Percentiles rank a stretch among this genome's conserved stretches.
phyloP scores from a whole-genome alignment of 2,329 filamentous ascomycete genomes.

The Fusarium oligoseptatum region DNA sequence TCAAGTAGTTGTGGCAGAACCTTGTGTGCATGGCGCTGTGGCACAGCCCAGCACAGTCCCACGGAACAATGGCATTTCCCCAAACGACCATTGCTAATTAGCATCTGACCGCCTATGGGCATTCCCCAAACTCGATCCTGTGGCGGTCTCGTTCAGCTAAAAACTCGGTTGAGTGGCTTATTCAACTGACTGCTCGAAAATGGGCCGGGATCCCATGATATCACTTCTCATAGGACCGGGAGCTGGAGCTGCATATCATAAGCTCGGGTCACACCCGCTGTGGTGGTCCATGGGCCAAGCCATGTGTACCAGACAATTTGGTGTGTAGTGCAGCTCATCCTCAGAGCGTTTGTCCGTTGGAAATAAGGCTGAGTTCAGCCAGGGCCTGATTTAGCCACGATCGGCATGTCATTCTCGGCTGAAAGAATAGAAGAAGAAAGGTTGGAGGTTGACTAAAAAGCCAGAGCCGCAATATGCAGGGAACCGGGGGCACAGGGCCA shows the following conservation, averaged over 20 bases:
- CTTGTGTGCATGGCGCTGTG: slow-evolving; percentile 16
- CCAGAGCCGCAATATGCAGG: slow-evolving; percentile 36
- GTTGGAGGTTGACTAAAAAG: slow-evolving; percentile 3
- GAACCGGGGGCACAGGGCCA: slow-evolving; percentile 12
- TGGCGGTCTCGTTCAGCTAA: slow-evolving; percentile 6
- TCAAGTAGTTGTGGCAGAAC: slow-evolving; percentile 7
- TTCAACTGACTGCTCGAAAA: slow-evolving; percentile 6
- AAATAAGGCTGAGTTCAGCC: slow-evolving; percentile 39
- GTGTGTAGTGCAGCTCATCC: slow-evolving; percentile 8
- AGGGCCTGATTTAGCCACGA: slow-evolving; percentile 28
- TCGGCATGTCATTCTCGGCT: slow-evolving; percentile 37
- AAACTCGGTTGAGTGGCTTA: slow-evolving; percentile 31
- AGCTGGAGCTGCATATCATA: slow-evolving; percentile 11
- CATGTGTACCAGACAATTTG: not conserved
- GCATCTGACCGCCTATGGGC: slow-evolving; percentile 38
- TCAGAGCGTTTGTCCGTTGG: slow-evolving; percentile 9
- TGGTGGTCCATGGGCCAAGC: not conserved
- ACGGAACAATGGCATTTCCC: slow-evolving; percentile 35
- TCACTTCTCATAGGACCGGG: slow-evolving; percentile 1
- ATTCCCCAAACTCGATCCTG: slow-evolving; percentile 36
- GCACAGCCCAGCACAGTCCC: slow-evolving; percentile 12
- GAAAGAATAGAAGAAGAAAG: slow-evolving; percentile 35
- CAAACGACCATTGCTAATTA: slow-evolving; percentile 41
- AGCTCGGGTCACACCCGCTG: slow-evolving; percentile 5
- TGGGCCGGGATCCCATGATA: not conserved